Conservation (phyloP, 108 stramenopile species). For the Nitzschia sp. region DNA sequence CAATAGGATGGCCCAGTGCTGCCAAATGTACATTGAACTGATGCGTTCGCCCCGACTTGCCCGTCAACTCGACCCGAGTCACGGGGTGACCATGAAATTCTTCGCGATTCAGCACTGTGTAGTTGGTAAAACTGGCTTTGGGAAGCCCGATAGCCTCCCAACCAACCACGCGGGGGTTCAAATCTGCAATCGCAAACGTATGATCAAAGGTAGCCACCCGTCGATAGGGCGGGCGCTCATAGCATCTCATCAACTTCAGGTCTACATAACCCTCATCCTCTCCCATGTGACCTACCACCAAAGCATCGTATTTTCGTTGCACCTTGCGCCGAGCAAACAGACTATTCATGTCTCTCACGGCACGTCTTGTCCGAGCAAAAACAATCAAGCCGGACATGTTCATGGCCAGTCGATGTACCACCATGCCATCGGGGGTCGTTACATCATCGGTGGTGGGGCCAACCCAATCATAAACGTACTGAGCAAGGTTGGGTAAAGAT, state of each 20-base stretch:
- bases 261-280: conserved; percentile 66
- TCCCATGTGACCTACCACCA: conserved; percentile 74
- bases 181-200: conserved; percentile 59
- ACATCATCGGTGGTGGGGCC: conserved; percentile 48
- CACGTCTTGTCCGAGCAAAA: conserved; percentile 63
- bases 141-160: conserved; percentile 74
- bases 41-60: conserved; percentile 80
- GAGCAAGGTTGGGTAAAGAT: conserved; percentile 58
- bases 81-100: conserved; percentile 67
- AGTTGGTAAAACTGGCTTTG: conserved; percentile 77
- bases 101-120: conserved; percentile 62
- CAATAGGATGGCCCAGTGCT: conserved; percentile 87
- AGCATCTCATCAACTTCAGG: conserved; percentile 77
- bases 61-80: conserved; percentile 69
- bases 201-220: conserved; percentile 77
- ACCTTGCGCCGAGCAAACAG: conserved; percentile 73
- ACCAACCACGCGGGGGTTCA: conserved; percentile 56
- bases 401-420: conserved; percentile 83
- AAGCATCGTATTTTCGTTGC: conserved; percentile 72
- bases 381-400: conserved; percentile 84
- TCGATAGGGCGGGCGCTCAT: conserved; percentile 80
- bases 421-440: conserved; percentile 76
- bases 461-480: conserved; percentile 61
- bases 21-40: conserved; percentile 87
- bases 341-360: conserved; percentile 64